Base-by-base conservation (phyloP, 164 flowering plant genomes). In the Houttuynia cordata region DNA sequence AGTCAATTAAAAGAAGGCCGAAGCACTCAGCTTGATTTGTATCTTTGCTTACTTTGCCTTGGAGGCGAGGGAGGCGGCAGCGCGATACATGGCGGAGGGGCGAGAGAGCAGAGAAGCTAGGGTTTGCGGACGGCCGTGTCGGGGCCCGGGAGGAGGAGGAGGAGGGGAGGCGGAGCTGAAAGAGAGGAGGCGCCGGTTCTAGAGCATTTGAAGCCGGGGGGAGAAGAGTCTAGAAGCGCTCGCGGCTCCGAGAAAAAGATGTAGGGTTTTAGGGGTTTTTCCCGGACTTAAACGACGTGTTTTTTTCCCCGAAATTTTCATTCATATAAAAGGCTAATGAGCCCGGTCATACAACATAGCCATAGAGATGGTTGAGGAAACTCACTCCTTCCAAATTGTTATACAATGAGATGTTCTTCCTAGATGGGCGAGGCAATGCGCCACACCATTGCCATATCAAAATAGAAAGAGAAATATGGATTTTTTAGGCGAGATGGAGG, bases 181-280 rank as follows among this genome's bases (percentile, higher is more conserved):
- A 10, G 58, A 15, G 1, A 37, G 34, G 25, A 7, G 40, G 23
- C 21, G 24, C 0, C 14, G 50, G 20, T 30, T 30, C 37, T 30
- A 30, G 37, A 25, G 53, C 24, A 23, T 34, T 13, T 19, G 6
- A 2, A n/a, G 21, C 15, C 1, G 21, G 22, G 5, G 52, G 21
- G 22, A 1, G 52, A 59, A 69, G 60, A 1, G 47, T 69, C 64
- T 56, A 59, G 72, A 64, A 56, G 61, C 56, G 51, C 13, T 53
- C 37, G 37, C 37, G n/a, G n/a, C 37, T 30, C 6, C 50, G 15
- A 13, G n/a, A n/a, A n/a, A 60, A 39, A 64, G 72, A 68, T 69
- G 64, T 69, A 64, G 67, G 72, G 72, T 54, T 63, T 63, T 63
- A n/a, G n/a, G n/a, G n/a, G n/a, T n/a, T n/a, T n/a, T n/a, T n/a